These are phyloP conservation scores for Trichoderma sp. DNA, from an alignment of 2,329 filamentous ascomycete species.

Conservation along the genomic window DNA sequence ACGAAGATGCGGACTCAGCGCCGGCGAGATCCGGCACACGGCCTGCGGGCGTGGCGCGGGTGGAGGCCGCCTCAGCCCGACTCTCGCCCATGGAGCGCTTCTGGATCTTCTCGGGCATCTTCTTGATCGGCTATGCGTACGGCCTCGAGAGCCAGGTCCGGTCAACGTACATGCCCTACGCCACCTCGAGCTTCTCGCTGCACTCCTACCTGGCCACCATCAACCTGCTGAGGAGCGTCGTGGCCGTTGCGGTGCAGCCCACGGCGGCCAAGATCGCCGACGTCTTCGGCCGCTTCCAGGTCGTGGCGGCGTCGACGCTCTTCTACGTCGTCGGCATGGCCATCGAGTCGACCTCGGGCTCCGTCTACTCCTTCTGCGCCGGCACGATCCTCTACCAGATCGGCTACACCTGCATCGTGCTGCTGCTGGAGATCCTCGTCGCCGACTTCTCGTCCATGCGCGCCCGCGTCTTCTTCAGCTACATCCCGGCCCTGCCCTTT, in stretches of 20 bases:
- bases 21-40: conserved; percentile 2
- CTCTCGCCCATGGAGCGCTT: conserved; percentile 51
- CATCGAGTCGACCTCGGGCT: conserved; percentile 53
- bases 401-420: conserved; percentile 59
- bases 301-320: conserved; percentile 56
- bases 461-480: conserved; percentile 63
- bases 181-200: conserved; percentile 52
- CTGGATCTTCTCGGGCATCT: conserved; percentile 58
- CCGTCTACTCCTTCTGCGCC: conserved; percentile 53
- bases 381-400: conserved; percentile 61
- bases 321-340: conserved; percentile 60
- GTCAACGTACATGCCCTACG: conserved; percentile 56
- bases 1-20: conserved; percentile 11
- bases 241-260: conserved; percentile 61
- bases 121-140: conserved; percentile 63
- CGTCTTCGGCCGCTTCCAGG: conserved; percentile 63
- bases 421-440: conserved; percentile 63
- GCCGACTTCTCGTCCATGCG: conserved; percentile 63
- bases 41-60: conserved; percentile 53
- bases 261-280: conserved; percentile 65
- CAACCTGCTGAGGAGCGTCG: conserved; percentile 59
- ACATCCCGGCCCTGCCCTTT: conserved; percentile 61
- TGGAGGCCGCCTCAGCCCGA: conserved; percentile 52
- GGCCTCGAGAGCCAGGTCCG: conserved; percentile 58
- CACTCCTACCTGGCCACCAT: conserved; percentile 63